These are phyloP conservation scores for Tuber calosporum DNA, from an alignment of 495 filamentous ascomycete genomes.

Conservation along the genomic window DNA sequence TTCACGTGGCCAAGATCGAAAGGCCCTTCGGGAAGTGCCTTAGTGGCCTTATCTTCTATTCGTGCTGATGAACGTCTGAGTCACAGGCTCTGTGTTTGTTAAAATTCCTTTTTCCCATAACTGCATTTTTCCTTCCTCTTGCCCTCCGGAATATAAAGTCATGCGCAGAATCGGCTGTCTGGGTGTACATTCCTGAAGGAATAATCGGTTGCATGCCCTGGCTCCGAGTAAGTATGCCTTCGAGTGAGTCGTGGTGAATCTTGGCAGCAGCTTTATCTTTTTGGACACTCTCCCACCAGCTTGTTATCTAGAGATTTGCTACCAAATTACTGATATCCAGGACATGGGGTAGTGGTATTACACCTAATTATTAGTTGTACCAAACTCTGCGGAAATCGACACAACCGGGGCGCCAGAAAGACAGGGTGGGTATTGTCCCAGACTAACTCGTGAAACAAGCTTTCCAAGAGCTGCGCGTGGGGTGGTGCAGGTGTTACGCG, in stretches of 20 bases:
- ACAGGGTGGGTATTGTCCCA: not conserved
- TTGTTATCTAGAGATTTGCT: not conserved
- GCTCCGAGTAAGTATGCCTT: not conserved
- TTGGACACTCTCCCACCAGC: not conserved
- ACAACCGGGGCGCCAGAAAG: not conserved
- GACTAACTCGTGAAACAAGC: not conserved
- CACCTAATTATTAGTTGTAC: not conserved
- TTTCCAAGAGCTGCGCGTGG: conserved; percentile 4
- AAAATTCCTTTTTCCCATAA: not conserved
- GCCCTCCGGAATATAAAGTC: not conserved
- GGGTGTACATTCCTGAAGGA: conserved; percentile 1
- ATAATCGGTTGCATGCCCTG: not conserved
- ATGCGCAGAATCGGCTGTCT: not conserved
- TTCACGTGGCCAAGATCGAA: not conserved
- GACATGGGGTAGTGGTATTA: not conserved
- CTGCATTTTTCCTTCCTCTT: not conserved
- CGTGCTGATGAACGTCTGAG: not conserved
- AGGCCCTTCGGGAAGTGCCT: not conserved
- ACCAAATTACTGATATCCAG: not conserved
- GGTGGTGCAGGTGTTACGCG: not conserved
- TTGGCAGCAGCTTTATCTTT: not conserved
- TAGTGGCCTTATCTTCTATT: not conserved
- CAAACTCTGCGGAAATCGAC: not conserved
- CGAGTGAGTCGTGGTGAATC: not conserved
- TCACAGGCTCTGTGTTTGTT: not conserved